A percentile compares a stretch with the other conserved stretches of the same genome.
Evolutionary conservation across 2,329 filamentous ascomycete species (phyloP).

Genomic region (Penicillium sp.): DNA sequence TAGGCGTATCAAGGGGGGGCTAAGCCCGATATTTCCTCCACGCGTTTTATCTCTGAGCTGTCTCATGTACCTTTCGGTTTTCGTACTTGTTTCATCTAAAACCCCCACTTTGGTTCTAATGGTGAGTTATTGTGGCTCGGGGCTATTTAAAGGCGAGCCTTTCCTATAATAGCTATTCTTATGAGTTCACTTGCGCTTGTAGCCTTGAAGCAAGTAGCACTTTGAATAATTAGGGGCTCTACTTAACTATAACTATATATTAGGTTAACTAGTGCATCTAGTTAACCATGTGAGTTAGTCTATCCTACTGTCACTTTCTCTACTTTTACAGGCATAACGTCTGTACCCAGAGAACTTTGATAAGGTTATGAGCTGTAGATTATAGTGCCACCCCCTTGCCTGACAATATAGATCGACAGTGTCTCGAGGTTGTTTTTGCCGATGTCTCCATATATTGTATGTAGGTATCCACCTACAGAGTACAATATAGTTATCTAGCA

Average conservation of each 20-base stretch:
- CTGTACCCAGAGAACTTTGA: not conserved
- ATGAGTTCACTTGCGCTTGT: not conserved
- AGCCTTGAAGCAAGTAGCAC: not conserved
- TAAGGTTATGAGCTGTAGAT: not conserved
- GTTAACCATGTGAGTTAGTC: not conserved
- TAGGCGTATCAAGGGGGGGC: constrained; percentile 11
- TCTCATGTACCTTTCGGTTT: not conserved
- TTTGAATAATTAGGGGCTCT: not conserved
- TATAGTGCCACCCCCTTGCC: not conserved
- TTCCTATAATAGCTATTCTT: not conserved
- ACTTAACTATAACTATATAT: no score
- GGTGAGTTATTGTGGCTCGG: not conserved
- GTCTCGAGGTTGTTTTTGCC: not conserved
- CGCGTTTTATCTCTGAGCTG: constrained; percentile 8
- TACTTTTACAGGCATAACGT: not conserved
- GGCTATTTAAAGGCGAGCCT: not conserved
- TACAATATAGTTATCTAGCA: not conserved
- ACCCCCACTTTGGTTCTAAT: not conserved
- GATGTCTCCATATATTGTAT: not conserved
- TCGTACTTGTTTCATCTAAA: not conserved
- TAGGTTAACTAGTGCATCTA: no score
- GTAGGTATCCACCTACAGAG: not conserved
- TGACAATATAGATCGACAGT: not conserved
- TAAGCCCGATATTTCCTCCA: not conserved
- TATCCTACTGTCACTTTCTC: not conserved